Conservation (phyloP, 345 rosid genomes). For the Anacardium occidentale region DNA sequence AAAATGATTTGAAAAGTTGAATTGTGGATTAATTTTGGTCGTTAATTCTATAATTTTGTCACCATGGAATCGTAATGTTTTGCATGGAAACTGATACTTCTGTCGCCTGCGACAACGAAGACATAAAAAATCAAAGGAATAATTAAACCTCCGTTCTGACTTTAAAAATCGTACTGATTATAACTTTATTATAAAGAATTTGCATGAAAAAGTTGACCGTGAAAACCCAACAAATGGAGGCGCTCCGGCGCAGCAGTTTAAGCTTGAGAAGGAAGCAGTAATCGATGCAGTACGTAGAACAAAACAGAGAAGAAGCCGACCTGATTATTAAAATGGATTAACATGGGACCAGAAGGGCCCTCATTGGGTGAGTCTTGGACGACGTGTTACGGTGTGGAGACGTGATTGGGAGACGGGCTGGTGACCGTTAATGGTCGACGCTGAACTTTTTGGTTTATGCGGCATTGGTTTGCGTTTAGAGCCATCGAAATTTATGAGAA, state of each 20-base stretch:
- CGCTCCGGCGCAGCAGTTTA: slow-evolving; percentile 12
- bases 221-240: slow-evolving; percentile 1
- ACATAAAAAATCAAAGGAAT: slow-evolving; percentile 3
- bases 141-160: no score
- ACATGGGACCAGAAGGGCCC: not conserved
- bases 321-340: not conserved
- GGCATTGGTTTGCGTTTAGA: slow-evolving; percentile 26
- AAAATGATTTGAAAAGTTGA: no score
- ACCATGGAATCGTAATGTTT: not conserved
- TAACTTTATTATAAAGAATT: not conserved
- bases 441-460: slow-evolving; percentile 36
- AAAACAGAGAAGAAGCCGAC: slow-evolving; percentile 40
- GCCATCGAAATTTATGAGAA: no score
- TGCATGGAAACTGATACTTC: slow-evolving; percentile 1
- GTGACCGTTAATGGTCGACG: no score
- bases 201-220: no score
- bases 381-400: no score
- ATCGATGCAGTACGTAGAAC: slow-evolving; percentile 33
- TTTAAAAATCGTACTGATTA: not conserved
- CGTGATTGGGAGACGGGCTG: no score
- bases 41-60: slow-evolving; percentile 29
- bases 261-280: slow-evolving; percentile 18
- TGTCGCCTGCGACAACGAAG: slow-evolving; percentile 18
- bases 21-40: not conserved
- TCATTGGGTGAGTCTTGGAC: not conserved